Conservation (phyloP, 2,329 filamentous ascomycete genomes). For the Hypoxylon sp. region DNA sequence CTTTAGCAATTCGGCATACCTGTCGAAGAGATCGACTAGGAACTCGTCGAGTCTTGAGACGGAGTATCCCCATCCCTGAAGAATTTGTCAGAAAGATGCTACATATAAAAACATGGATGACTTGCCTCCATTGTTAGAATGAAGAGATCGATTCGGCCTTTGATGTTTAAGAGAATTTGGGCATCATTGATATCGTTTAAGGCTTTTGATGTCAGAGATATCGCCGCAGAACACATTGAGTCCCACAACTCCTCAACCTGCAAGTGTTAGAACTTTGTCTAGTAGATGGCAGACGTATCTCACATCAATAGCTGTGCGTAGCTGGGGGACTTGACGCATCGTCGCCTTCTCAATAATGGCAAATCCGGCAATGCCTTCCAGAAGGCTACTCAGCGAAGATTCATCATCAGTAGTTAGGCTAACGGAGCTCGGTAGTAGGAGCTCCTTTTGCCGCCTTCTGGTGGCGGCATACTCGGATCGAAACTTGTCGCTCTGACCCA, state of each 20-base stretch:
- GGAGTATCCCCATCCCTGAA: conserved; percentile 88
- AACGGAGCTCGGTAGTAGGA: conserved; percentile 83
- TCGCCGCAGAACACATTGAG: conserved; percentile 92
- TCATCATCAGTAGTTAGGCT: conserved; percentile 87
- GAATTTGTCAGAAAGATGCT: conserved; percentile 9
- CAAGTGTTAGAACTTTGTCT: conserved; percentile 22
- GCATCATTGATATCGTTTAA: conserved; percentile 87
- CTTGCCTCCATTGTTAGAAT: conserved; percentile 97
- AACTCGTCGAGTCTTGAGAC: conserved; percentile 86
- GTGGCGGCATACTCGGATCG: conserved; percentile 92
- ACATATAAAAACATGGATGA: conserved; percentile 4
- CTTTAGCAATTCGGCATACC: conserved; percentile 93
- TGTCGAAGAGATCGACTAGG: conserved; percentile 90
- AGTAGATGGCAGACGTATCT: conserved; percentile 48
- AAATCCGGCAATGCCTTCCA: conserved; percentile 96
- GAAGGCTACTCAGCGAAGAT: conserved; percentile 85
- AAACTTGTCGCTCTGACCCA: conserved; percentile 94
- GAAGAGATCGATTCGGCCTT: conserved; percentile 91
- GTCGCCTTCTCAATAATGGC: conserved; percentile 97
- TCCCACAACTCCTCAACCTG: conserved; percentile 99
- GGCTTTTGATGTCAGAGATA: conserved; percentile 84
- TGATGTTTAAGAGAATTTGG: conserved; percentile 92
- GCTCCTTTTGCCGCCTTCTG: conserved; percentile 89
- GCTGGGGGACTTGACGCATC: conserved; percentile 85
- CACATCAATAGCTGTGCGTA: conserved; percentile 87